These are phyloP conservation scores for Populus trichocarpa DNA, from an alignment of 441 rosid species.

Conservation along the genomic window DNA sequence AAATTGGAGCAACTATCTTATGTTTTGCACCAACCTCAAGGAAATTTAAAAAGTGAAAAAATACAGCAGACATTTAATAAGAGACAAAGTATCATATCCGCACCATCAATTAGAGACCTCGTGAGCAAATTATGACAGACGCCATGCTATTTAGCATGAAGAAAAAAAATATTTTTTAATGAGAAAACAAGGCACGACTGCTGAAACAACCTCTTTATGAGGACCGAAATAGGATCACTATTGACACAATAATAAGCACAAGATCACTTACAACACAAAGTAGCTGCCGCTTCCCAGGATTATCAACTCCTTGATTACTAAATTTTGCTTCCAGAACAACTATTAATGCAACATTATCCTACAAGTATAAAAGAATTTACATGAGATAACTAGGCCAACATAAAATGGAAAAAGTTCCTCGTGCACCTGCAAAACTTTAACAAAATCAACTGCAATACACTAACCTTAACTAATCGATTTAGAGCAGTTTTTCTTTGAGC, in stretches of 20 bases:
- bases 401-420: conserved; percentile 10
- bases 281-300: conserved; percentile 91
- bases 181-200: neutral
- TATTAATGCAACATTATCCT: conserved; percentile 98
- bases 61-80: neutral
- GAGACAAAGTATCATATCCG: neutral
- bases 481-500: conserved; percentile 90
- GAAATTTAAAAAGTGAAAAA: neutral
- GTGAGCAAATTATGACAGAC: neutral
- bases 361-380: conserved; percentile 13
- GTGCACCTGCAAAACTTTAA: neutral
- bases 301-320: conserved; percentile 78
- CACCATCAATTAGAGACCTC: neutral
- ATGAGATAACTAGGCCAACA: conserved; percentile 14
- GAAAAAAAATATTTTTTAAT: neutral
- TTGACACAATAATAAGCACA: neutral
- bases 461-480: conserved; percentile 83
- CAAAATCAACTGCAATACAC: conserved; percentile 9
- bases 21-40: neutral
- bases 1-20: neutral
- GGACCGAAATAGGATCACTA: neutral
- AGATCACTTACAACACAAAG: conserved; percentile 84
- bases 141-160: neutral
- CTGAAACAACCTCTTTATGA: neutral
- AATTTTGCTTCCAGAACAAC: conserved; percentile 96